These are phyloP conservation scores for Microsporum canis DNA, from an alignment of 2,329 filamentous ascomycete genomes.

Conservation along the genomic window DNA sequence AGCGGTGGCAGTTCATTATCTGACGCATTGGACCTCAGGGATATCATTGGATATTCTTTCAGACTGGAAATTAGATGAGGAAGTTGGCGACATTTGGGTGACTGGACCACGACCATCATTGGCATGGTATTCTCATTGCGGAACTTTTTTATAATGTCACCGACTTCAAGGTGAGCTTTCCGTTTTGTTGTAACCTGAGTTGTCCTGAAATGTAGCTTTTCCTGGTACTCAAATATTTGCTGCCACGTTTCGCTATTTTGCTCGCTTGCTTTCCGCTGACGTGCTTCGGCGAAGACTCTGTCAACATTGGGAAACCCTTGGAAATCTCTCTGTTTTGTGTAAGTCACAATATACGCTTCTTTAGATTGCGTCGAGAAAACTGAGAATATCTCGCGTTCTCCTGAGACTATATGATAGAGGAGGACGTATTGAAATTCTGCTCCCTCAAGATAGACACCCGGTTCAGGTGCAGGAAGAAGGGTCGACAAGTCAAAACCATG, in stretches of 20 bases:
- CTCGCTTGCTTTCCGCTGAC: conserved; percentile 50
- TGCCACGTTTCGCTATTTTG: conserved; percentile 61
- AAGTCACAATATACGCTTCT: conserved; percentile 76
- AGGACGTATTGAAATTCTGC: conserved; percentile 74
- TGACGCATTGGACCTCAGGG: conserved; percentile 66
- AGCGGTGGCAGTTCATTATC: conserved; percentile 84
- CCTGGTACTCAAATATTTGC: conserved; percentile 75
- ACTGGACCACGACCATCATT: conserved; percentile 79
- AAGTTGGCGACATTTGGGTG: conserved; percentile 67
- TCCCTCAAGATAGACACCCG: conserved; percentile 64
- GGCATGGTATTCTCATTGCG: conserved; percentile 72
- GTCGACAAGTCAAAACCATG: conserved; percentile 80
- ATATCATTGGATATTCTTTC: conserved; percentile 71
- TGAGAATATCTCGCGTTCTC: conserved; percentile 86
- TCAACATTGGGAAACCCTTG: conserved; percentile 84
- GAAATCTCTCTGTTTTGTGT: conserved; percentile 68
- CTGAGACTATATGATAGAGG: conserved; percentile 81
- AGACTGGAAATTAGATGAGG: conserved; percentile 75
- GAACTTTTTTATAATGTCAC: conserved; percentile 81
- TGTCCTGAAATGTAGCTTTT: conserved; percentile 72
- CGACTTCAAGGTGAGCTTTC: conserved; percentile 78
- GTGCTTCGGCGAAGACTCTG: conserved; percentile 71
- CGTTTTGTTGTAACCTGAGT: conserved; percentile 79
- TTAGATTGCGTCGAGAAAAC: conserved; percentile 74
- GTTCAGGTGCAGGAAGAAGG: conserved; percentile 55